A percentile compares a stretch with the other conserved stretches of the same genome.
These are phyloP conservation scores for Testicularia cyperi DNA, from an alignment of 1,284 basidiomycete genomes.

Conservation along the genomic window DNA sequence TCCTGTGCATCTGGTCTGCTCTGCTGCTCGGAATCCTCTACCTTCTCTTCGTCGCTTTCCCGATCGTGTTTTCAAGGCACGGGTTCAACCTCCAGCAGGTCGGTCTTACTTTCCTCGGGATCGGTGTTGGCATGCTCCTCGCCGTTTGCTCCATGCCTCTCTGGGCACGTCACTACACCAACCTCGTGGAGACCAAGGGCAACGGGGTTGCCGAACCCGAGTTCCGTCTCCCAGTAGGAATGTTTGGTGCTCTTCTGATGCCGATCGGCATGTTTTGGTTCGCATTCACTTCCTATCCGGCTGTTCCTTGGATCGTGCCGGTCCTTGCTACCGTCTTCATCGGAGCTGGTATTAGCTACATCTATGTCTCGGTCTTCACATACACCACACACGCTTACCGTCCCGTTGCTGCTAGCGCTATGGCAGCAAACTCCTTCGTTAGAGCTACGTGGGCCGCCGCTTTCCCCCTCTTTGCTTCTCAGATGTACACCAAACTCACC, in stretches of 20 bases:
- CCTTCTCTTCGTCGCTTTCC: slow-evolving; percentile 47
- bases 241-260: slow-evolving; percentile 25
- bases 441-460: slow-evolving; percentile 29
- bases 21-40: slow-evolving; percentile 36
- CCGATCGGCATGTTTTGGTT: slow-evolving; percentile 47
- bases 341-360: slow-evolving; percentile 33
- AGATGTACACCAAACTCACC: slow-evolving; percentile 36
- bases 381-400: slow-evolving; percentile 37
- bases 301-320: slow-evolving; percentile 46
- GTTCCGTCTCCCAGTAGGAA: slow-evolving; percentile 40
- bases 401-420: slow-evolving; percentile 42
- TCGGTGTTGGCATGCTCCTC: slow-evolving; percentile 36
- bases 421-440: slow-evolving; percentile 40
- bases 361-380: slow-evolving; percentile 32
- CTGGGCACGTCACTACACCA: slow-evolving; percentile 61
- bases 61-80: slow-evolving; percentile 36
- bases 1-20: slow-evolving; percentile 31
- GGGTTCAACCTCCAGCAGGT: slow-evolving; percentile 40
- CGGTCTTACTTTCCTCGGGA: slow-evolving; percentile 37
- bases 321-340: slow-evolving; percentile 34
- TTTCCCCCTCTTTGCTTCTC: slow-evolving; percentile 32
- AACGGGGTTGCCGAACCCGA: slow-evolving; percentile 55
- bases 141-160: slow-evolving; percentile 62
- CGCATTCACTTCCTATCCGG: slow-evolving; percentile 36
- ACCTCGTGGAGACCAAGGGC: slow-evolving; percentile 65